phyloP scores from a whole-genome alignment of 140 eudicot genomes.

The Cichorium intybus region DNA sequence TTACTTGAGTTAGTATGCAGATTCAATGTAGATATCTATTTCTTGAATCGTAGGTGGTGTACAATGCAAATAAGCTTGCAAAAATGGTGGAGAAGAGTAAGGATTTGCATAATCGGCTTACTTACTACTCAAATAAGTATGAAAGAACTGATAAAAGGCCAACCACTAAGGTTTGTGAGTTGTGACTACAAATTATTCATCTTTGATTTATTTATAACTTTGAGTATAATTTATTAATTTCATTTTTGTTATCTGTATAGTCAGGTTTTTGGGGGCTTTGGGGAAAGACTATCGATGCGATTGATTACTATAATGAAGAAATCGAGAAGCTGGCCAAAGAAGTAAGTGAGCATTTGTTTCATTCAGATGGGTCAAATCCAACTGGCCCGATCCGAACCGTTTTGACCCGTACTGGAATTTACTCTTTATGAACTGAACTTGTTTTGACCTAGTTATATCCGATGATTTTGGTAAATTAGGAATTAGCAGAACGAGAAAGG shows the following conservation, averaged over 20 bases:
- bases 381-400: not conserved
- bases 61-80: constrained; percentile 90
- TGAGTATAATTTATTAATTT: not conserved
- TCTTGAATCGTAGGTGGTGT: constrained; percentile 53
- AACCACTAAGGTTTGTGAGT: constrained; percentile 67
- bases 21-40: constrained; percentile 1
- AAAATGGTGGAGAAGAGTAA: constrained; percentile 77
- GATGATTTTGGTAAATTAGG: constrained; percentile 40
- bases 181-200: constrained; percentile 12
- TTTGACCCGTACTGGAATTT: not conserved
- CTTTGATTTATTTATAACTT: not conserved
- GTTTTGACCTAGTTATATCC: not conserved
- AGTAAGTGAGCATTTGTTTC: constrained; percentile 41
- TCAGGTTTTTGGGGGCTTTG: constrained; percentile 99
- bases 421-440: not conserved
- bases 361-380: not conserved
- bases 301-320: constrained; percentile 69
- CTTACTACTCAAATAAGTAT: constrained; percentile 68
- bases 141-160: constrained; percentile 67
- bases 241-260: constrained; percentile 43
- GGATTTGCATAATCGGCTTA: constrained; percentile 63
- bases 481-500: constrained; percentile 69
- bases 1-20: not conserved
- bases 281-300: constrained; percentile 83
- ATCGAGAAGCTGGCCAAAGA: constrained; percentile 54